phyloP scores from a whole-genome alignment of 495 filamentous ascomycete species.

The Talaromyces ruber region DNA sequence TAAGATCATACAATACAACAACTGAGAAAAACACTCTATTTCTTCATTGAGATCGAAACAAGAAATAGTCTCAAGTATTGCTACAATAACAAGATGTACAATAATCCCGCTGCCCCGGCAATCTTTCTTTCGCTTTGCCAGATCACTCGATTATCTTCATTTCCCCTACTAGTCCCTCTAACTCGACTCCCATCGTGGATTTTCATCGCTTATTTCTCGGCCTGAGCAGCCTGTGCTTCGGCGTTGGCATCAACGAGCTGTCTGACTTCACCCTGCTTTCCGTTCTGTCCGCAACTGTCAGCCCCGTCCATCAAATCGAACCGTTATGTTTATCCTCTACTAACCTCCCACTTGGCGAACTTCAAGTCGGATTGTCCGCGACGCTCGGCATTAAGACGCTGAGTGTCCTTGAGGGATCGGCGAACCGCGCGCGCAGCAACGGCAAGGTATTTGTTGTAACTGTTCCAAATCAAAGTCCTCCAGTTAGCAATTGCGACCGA shows the following conservation, averaged over 20 bases:
- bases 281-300: conserved; percentile 54
- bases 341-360: conserved; percentile 96
- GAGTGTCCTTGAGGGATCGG: conserved; percentile 90
- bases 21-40: conserved; percentile 4
- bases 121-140: conserved; percentile 6
- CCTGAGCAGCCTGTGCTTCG: conserved; percentile 42
- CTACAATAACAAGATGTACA: conserved; percentile 41
- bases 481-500: conserved; percentile 19
- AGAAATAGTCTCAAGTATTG: conserved; percentile 21
- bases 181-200: neutral
- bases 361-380: conserved; percentile 83
- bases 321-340: conserved; percentile 20
- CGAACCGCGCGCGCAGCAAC: conserved; percentile 51
- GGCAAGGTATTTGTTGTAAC: conserved; percentile 49
- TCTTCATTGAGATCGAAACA: neutral
- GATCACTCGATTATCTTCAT: neutral
- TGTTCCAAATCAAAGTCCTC: conserved; percentile 14
- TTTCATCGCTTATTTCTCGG: conserved; percentile 28
- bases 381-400: conserved; percentile 77
- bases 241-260: conserved; percentile 66
- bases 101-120: conserved; percentile 16
- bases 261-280: conserved; percentile 88
- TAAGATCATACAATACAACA: neutral
- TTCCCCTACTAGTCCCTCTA: neutral
- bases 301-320: neutral